Conservation (phyloP, 108 stramenopile species). For the Poteriospumella lacustris region DNA sequence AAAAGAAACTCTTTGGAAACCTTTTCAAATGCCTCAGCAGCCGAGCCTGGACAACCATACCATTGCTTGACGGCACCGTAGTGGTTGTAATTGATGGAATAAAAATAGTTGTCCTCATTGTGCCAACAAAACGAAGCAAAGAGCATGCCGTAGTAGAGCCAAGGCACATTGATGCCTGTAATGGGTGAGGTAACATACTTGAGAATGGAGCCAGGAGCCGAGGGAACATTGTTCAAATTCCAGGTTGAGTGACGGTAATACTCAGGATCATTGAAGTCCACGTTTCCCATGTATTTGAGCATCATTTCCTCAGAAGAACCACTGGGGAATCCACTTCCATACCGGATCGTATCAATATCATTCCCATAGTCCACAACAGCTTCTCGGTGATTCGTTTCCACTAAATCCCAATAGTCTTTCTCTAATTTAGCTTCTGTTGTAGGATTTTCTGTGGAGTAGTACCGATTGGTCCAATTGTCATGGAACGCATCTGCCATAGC, state of each 20-base stretch:
- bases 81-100: conserved; percentile 96
- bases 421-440: conserved; percentile 60
- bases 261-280: conserved; percentile 48
- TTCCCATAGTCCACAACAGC: conserved; percentile 87
- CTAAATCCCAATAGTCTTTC: conserved; percentile 87
- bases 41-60: conserved; percentile 74
- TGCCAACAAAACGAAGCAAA: conserved; percentile 84
- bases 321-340: conserved; percentile 80
- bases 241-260: conserved; percentile 62
- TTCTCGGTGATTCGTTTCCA: conserved; percentile 67
- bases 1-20: conserved; percentile 60
- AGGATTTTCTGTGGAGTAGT: conserved; percentile 54
- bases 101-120: conserved; percentile 97
- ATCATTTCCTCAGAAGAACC: background rate
- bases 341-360: conserved; percentile 76
- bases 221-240: conserved; percentile 97
- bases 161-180: conserved; percentile 92
- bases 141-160: conserved; percentile 60
- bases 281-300: too few relatives aligned
- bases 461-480: conserved; percentile 36
- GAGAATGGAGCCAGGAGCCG: conserved; percentile 71
- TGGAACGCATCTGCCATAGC: conserved; percentile 50
- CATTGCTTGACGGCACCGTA: conserved; percentile 91
- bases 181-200: conserved; percentile 79
- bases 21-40: conserved; percentile 19